A percentile compares a stretch with the other conserved stretches of the same genome.
These are phyloP conservation scores for Paecilomyces niveus DNA, from an alignment of 2,329 filamentous ascomycete species.

Conservation along the genomic window DNA sequence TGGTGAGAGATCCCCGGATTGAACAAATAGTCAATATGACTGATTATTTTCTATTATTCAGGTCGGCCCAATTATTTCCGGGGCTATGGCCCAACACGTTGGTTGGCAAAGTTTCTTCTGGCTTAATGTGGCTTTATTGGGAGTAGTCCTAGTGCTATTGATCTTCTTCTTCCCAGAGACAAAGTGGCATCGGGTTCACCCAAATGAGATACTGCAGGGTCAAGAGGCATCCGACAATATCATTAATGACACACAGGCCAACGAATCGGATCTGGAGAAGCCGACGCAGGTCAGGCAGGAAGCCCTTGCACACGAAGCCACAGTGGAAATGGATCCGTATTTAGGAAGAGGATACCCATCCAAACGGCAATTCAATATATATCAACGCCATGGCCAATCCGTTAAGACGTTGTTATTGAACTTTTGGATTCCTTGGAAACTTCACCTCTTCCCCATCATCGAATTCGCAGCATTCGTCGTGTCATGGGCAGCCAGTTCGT, in stretches of 20 bases:
- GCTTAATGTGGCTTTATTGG: constrained; percentile 53
- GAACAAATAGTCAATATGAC: constrained; percentile 2
- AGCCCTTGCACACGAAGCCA: constrained; percentile 14
- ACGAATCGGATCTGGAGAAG: constrained; percentile 12
- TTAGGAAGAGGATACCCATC: constrained; percentile 50
- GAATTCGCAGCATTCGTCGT: constrained; percentile 57
- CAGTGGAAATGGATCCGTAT: constrained; percentile 43
- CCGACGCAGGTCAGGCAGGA: constrained; percentile 6
- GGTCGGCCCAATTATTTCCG: constrained; percentile 52
- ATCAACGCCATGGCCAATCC: constrained; percentile 41
- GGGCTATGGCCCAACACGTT: constrained; percentile 52
- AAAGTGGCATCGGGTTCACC: constrained; percentile 46
- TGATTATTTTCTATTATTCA: constrained; percentile 14
- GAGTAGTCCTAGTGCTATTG: constrained; percentile 43
- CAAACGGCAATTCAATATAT: constrained; percentile 50
- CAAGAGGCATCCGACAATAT: background rate
- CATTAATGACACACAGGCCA: constrained; percentile 5
- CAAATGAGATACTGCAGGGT: constrained; percentile 10
- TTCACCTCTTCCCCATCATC: constrained; percentile 57
- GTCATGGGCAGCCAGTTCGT: constrained; percentile 51
- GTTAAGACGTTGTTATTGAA: constrained; percentile 43
- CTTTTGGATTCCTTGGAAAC: constrained; percentile 56
- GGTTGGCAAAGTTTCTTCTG: constrained; percentile 61
- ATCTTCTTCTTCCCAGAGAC: constrained; percentile 60
- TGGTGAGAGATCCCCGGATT: constrained; percentile 34